These are phyloP conservation scores for Populus deltoides DNA, from an alignment of 345 rosid genomes.

Conservation along the genomic window DNA sequence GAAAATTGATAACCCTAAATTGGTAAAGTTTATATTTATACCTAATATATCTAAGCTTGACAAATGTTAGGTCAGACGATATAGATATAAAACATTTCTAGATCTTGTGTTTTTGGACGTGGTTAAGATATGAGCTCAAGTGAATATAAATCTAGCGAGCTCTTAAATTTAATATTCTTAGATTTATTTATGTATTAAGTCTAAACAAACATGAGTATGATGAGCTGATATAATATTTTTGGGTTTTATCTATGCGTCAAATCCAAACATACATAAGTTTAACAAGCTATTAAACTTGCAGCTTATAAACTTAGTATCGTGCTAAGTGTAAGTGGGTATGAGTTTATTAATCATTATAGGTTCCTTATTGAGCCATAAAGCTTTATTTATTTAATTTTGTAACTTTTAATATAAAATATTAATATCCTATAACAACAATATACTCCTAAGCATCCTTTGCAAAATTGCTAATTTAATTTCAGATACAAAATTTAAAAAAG, in stretches of 20 bases:
- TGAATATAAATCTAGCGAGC: fast-evolving
- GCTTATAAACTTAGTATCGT: fast-evolving
- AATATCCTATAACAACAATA: too few relatives aligned
- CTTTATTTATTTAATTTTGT: too few relatives aligned
- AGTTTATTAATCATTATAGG: too few relatives aligned
- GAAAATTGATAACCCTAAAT: too few relatives aligned
- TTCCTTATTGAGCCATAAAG: fast-evolving
- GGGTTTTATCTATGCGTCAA: fast-evolving
- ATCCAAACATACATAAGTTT: fast-evolving
- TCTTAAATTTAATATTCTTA: fast-evolving
- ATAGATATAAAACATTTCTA: too few relatives aligned
- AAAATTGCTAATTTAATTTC: background rate
- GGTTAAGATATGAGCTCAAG: too few relatives aligned
- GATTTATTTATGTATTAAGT: fast-evolving
- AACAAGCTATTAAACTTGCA: fast-evolving
- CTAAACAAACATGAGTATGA: fast-evolving
- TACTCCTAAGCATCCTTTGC: background rate
- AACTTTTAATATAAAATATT: too few relatives aligned
- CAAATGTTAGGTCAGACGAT: fast-evolving
- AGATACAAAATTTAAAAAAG: background rate
- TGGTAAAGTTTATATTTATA: too few relatives aligned
- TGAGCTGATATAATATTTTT: fast-evolving
- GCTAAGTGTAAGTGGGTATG: fast-evolving
- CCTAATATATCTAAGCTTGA: too few relatives aligned
- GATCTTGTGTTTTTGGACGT: fast-evolving